Evolutionary conservation across 257 asterid genomes (phyloP).

Genomic region (Echium plantagineum): DNA sequence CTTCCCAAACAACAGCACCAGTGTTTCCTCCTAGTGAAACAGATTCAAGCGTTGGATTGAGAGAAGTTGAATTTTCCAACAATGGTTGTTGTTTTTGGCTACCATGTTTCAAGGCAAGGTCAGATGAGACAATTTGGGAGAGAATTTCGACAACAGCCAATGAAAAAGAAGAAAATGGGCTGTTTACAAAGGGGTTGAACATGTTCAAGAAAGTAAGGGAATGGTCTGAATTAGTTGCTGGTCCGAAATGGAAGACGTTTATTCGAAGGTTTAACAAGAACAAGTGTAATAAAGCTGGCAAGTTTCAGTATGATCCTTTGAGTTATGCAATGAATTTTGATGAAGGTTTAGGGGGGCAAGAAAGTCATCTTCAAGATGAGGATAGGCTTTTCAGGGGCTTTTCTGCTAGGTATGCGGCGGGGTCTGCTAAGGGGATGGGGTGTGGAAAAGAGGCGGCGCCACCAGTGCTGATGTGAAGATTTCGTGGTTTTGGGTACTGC

Average conservation of each 20-base stretch:
- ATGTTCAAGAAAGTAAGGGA: slow-evolving; percentile 51
- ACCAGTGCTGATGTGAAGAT: too few species aligned
- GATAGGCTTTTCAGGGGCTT: slow-evolving; percentile 34
- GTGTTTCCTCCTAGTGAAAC: too few species aligned
- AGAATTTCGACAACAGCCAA: too few species aligned
- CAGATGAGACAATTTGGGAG: too few species aligned
- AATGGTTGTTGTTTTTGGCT: too few species aligned
- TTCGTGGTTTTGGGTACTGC: too few species aligned
- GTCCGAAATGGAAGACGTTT: slow-evolving; percentile 95
- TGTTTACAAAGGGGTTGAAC: background rate
- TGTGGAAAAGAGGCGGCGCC: slow-evolving; percentile 23
- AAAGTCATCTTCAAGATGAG: background rate
- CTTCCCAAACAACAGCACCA: too few species aligned
- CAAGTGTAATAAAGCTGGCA: slow-evolving; percentile 25
- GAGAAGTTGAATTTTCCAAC: too few species aligned
- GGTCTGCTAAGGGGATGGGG: slow-evolving; percentile 15
- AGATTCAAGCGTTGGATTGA: too few species aligned
- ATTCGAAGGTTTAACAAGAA: slow-evolving; percentile 55
- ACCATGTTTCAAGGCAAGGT: too few species aligned
- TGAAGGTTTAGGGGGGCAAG: slow-evolving; percentile 14
- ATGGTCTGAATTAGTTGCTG: slow-evolving; percentile 83
- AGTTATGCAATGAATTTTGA: slow-evolving; percentile 76
- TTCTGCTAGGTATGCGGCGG: slow-evolving; percentile 44
- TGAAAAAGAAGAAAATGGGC: too few species aligned
- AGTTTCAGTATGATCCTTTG: slow-evolving; percentile 51